phyloP scores from a whole-genome alignment of 23 red algal genomes.

The Gracilaria domingensis region DNA sequence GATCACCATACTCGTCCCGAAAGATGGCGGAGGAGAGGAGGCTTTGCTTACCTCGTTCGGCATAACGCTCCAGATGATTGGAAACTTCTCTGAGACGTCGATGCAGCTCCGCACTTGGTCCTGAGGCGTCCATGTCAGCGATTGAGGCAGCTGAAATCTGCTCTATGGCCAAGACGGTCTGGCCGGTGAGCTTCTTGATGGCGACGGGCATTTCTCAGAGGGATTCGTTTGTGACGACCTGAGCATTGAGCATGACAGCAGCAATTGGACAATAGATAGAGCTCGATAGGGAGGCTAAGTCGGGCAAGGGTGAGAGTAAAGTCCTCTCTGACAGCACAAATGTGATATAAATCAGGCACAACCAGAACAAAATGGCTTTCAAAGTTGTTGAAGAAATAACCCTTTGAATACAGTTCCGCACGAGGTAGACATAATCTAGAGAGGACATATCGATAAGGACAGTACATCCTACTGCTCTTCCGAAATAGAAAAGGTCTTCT shows the following conservation, averaged over 20 bases:
- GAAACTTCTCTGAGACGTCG: constrained; percentile 58
- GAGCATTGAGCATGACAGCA: constrained; percentile 52
- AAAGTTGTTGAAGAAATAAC: too few species aligned
- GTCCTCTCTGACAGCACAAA: constrained; percentile 56
- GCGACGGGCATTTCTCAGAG: constrained; percentile 59
- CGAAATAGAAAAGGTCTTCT: too few species aligned
- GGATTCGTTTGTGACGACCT: constrained; percentile 65
- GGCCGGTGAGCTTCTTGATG: constrained; percentile 53
- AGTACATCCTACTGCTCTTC: too few species aligned
- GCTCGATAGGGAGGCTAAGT: constrained; percentile 32
- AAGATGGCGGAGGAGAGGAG: constrained; percentile 46
- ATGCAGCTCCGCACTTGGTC: constrained; percentile 39
- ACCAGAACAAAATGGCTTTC: too few species aligned
- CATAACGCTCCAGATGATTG: constrained; percentile 70
- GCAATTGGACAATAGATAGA: constrained; percentile 65
- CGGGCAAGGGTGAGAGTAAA: constrained; percentile 61
- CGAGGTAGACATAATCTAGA: too few species aligned
- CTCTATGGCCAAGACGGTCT: constrained; percentile 46
- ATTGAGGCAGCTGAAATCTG: not conserved
- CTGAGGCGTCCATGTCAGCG: not conserved
- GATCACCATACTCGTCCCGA: constrained; percentile 66
- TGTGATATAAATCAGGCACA: constrained; percentile 62
- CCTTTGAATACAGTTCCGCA: too few species aligned
- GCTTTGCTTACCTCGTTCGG: constrained; percentile 52
- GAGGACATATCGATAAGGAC: too few species aligned